Base-by-base conservation (phyloP, 768 basidiomycete genomes). In the Russula olivacea region DNA sequence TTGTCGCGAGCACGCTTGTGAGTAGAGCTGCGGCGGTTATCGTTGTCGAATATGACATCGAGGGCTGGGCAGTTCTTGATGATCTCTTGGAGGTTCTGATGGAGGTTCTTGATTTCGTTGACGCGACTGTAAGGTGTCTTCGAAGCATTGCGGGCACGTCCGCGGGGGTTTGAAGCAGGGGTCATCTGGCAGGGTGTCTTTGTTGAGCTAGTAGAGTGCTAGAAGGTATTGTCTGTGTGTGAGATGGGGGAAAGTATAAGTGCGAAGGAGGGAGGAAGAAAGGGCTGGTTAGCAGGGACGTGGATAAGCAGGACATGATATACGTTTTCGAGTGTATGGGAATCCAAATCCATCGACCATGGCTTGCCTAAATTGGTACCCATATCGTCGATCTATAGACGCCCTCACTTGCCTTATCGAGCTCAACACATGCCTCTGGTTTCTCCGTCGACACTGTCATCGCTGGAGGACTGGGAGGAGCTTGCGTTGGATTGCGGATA, bases 1-100 rank as follows among this genome's bases (percentile, higher is more conserved):
- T 70, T 74, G 69, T 71, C 74, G 69, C 73, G 74, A 66, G 74
- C 74, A 60, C 77, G 76, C 0, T 72, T 72, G 59, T 80, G 79
- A 9, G 65, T 59, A n/a, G 79, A 76, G n/a, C 76, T 72, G 34
- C 75, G 74, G 23, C 71, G 71, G 2, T 66, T 32, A 55, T 71
- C 70, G 3, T 70, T 66, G 51, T 72, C 64, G 67, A 67, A 51
- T n/a, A 66, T 49, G 19, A 60, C 19, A 40, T 63, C 65, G 4
- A 67, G 52, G 30, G 67, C 67, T 1, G 67, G 67, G 17, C 66
- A 65, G 34, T 58, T 53, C 43, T 48, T 48, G 61, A 65, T 43
- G 32, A 65, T 58, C 0, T 65, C 64, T 9, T 53, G 50, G 36
- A 59, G 51, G 32, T 41, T 15, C 9, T 52, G 32, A 6, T 64